phyloP scores from a whole-genome alignment of 2,329 filamentous ascomycete genomes.

The Ceratocystis cubensis region DNA sequence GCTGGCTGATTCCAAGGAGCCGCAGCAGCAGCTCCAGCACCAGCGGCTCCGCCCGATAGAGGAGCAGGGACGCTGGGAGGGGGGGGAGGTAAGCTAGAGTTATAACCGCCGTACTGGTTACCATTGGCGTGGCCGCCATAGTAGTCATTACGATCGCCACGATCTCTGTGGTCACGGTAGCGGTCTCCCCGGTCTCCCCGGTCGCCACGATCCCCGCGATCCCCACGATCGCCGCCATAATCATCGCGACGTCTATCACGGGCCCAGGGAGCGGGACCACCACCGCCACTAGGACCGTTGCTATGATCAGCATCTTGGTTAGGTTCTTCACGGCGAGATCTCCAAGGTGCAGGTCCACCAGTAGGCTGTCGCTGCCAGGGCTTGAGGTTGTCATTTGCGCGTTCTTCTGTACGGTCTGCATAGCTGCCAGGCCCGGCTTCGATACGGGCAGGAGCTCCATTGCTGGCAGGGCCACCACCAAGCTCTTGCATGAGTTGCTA shows the following conservation, averaged over 20 bases:
- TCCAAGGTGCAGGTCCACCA: conserved; percentile 75
- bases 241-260: conserved; percentile 44
- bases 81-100: conserved; percentile 21
- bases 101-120: conserved; percentile 14
- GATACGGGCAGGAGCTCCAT: conserved; percentile 59
- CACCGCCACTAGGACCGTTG: conserved; percentile 32
- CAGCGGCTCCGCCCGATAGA: conserved; percentile 28
- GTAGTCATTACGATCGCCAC: conserved; percentile 22
- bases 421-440: conserved; percentile 64
- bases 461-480: conserved; percentile 53
- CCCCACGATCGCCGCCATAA: conserved; percentile 29
- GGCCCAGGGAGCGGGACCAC: conserved; percentile 47
- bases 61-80: conserved; percentile 24
- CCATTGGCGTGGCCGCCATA: conserved; percentile 26
- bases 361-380: conserved; percentile 84
- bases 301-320: conserved; percentile 34
- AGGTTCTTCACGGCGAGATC: conserved; percentile 40
- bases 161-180: conserved; percentile 22
- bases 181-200: conserved; percentile 23
- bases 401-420: conserved; percentile 42
- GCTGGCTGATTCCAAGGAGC: conserved; percentile 50
- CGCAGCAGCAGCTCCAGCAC: conserved; percentile 21
- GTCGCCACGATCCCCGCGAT: conserved; percentile 15
- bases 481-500: conserved; percentile 97
- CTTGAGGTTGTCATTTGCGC: conserved; percentile 43